Evolutionary conservation across 2,329 filamentous ascomycete species (phyloP), one percentile per base, ranked within the genome.

Genomic region (Ophiognomonia clavigignenti-juglandacearum): DNA sequence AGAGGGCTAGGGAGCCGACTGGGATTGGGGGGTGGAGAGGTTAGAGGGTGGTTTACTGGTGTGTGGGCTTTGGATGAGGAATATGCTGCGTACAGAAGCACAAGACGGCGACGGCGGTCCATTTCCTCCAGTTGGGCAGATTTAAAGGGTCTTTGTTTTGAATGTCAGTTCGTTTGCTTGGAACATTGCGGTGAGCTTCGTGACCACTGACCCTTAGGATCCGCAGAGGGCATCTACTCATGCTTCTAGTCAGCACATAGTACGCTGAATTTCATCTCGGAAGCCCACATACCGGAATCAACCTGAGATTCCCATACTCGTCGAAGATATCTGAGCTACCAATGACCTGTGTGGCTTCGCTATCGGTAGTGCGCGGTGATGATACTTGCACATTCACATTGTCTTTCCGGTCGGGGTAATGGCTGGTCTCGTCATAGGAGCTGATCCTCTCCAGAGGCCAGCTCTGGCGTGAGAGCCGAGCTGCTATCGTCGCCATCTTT

Each of bases 61-160:
- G n/a, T n/a, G n/a, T 13, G 31, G n/a, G 14, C 11, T 20, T 31
- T 23, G n/a, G n/a, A 18, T 8, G 11, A 37, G 39, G 20, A 39
- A 31, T 47, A 53, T 40, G 7, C 26, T n/a, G 44, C 62, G 53
- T 57, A 65, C 62, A 65, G 41, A 64, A 61, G 46, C 61, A 63
- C 4, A 64, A 51, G 3, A 54, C 53, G 5, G 50, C 60, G 6
- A 65, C 57, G 11, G 62, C 57, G 4, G 56, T 39, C 62, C 62
- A 65, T 48, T 64, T 65, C 41, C 61, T 55, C 62, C 61, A 61
- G 16, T 56, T 48, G 4, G 59, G 57, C 14, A 64, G 43, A 40
- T 65, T 64, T 23, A 64, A 48, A 4, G 62, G 61, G 52, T 64
- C 62, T 64, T 13, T 6, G 11, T 4, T 29, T 22, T 10, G n/a